A percentile compares a stretch with the other conserved stretches of the same genome.
Conservation (phyloP, 345 rosid species). For the Murraya koenigii region DNA sequence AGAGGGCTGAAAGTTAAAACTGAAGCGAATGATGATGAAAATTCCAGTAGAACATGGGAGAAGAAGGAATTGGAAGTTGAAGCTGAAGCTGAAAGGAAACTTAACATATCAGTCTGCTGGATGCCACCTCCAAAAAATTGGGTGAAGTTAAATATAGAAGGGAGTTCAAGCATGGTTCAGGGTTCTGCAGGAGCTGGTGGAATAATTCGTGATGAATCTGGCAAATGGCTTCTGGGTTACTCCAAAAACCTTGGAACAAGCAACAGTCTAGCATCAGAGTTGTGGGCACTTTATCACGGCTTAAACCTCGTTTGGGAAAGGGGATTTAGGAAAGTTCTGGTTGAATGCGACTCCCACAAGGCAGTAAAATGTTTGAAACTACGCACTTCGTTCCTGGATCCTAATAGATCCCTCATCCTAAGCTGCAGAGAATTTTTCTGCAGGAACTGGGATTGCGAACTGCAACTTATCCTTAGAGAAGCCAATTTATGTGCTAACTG, state of each 20-base stretch:
- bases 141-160: constrained; percentile 48
- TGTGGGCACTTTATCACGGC: constrained; percentile 55
- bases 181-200: constrained; percentile 39
- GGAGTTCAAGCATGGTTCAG: constrained; percentile 12
- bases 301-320: constrained; percentile 40
- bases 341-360: constrained; percentile 32
- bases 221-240: constrained; percentile 60
- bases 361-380: constrained; percentile 31
- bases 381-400: constrained; percentile 6
- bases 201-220: constrained; percentile 44
- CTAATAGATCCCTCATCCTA: constrained; percentile 24
- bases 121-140: constrained; percentile 27
- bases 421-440: constrained; percentile 36
- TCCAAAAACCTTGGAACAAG: constrained; percentile 20
- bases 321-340: constrained; percentile 38
- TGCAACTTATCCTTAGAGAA: constrained; percentile 21
- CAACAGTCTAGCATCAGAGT: constrained; percentile 27
- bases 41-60: not conserved
- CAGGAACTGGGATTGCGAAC: constrained; percentile 44
- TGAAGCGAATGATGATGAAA: not conserved
- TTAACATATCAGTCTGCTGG: constrained; percentile 14
- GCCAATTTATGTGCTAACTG: constrained; percentile 39
- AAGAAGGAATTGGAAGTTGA: not conserved
- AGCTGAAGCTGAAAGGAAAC: constrained; percentile 18
- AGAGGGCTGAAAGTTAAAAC: not conserved